Conservation (phyloP, 345 rosid genomes). For the Brassica cretica region DNA sequence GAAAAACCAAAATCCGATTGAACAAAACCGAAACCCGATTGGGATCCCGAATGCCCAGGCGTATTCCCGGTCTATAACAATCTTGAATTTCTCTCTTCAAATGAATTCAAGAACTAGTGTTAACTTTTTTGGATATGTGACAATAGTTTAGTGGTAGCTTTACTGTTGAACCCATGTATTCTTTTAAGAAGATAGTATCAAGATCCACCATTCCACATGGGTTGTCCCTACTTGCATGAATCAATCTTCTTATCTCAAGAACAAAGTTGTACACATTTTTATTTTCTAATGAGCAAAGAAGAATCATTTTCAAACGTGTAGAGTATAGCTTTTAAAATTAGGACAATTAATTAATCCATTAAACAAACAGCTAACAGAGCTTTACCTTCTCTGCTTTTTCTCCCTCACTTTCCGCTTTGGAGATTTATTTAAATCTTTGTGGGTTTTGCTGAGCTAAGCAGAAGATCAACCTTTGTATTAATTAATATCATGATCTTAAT, state of each 20-base stretch:
- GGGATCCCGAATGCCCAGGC: too few species aligned
- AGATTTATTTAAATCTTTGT: slow-evolving; percentile 26
- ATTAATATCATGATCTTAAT: slow-evolving; percentile 25
- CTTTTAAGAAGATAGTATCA: slow-evolving; percentile 34
- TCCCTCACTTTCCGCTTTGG: slow-evolving; percentile 34
- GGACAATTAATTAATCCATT: slow-evolving; percentile 15
- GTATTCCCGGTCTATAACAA: too few species aligned
- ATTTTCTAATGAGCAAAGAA: neutral
- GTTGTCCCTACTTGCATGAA: slow-evolving; percentile 39
- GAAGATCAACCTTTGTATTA: slow-evolving; percentile 24
- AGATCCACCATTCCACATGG: slow-evolving; percentile 36
- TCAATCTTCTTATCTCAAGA: slow-evolving; percentile 36
- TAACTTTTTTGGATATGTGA: neutral
- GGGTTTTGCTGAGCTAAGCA: slow-evolving; percentile 45
- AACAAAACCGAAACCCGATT: too few species aligned
- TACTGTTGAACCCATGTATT: slow-evolving; percentile 32
- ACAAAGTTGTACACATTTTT: slow-evolving; percentile 14
- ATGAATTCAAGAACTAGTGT: slow-evolving; percentile 17
- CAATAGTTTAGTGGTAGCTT: slow-evolving; percentile 33
- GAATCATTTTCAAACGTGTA: slow-evolving; percentile 25
- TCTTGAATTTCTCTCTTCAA: neutral
- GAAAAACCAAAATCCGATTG: too few species aligned
- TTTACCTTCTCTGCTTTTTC: slow-evolving; percentile 32
- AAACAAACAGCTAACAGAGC: slow-evolving; percentile 33
- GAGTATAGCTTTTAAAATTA: slow-evolving; percentile 24